Evolutionary conservation across 805 yeast species (phyloP).

Genomic region (Komagataella phaffii): DNA sequence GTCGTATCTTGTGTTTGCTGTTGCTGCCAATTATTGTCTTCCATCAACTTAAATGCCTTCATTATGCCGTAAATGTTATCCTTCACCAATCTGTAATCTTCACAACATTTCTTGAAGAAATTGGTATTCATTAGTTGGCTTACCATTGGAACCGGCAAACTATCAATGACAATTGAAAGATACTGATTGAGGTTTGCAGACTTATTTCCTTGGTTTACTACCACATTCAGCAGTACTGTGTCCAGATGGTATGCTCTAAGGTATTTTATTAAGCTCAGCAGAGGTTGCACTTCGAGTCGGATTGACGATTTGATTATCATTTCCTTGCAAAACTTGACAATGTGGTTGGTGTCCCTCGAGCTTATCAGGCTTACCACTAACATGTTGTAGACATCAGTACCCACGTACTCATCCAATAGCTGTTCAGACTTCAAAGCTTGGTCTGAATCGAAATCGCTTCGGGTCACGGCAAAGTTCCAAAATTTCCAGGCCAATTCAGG

Average conservation of each 20-base stretch:
- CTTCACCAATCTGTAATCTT: conserved; percentile 17
- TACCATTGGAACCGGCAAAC: conserved; percentile 9
- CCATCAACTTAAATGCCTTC: conserved; percentile 11
- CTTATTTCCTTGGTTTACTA: conserved; percentile 19
- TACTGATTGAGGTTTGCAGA: conserved; percentile 14
- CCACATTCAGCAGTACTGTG: conserved; percentile 10
- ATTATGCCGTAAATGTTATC: conserved; percentile 22
- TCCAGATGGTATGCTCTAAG: conserved; percentile 7
- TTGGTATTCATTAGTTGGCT: conserved; percentile 8
- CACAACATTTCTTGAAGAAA: conserved; percentile 16
- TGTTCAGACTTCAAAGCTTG: neutral
- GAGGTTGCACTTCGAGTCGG: conserved; percentile 9
- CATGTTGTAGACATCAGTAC: neutral
- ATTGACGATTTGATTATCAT: conserved; percentile 14
- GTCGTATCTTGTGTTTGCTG: conserved; percentile 3
- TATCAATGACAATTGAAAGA: conserved; percentile 16
- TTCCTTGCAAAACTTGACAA: conserved; percentile 17
- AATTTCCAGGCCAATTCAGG: conserved; percentile 12
- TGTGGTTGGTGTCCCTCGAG: conserved; percentile 8
- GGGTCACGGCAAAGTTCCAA: conserved; percentile 17
- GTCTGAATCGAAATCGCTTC: conserved; percentile 16
- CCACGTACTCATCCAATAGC: neutral
- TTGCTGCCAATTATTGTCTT: neutral
- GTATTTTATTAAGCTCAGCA: conserved; percentile 13
- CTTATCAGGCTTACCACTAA: neutral